Evolutionary conservation across 352 stramenopile genomes (phyloP), one percentile per base, ranked within the genome.

Genomic region (Globisporangium takayamanum): DNA sequence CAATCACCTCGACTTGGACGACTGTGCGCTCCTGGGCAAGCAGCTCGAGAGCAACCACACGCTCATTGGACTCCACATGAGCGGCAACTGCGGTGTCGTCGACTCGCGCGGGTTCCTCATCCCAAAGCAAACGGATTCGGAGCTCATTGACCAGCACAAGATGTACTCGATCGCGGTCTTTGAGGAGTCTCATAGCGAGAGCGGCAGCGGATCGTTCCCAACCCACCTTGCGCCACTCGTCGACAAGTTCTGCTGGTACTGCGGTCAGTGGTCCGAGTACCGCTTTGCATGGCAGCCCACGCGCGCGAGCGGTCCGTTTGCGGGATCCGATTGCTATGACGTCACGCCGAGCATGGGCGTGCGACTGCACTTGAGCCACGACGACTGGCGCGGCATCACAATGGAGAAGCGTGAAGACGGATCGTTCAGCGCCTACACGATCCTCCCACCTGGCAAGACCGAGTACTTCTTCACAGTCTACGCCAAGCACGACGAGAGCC

Each of bases 241-340:
- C 1, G 80, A 92, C 53, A 68, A 70, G n/a, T 82, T 74, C 22
- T 92, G 82, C 59, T 92, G 82, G 82, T 88, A 88, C 60, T 90
- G 80, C 41, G 82, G 78, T 2, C 71, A 86, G 47, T 92, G 82
- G 82, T 69, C 71, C 28, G 82, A 92, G 55, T 74, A 92, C 46
- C 80, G 82, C 28, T 92, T 92, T 50, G 71, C 74, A 18, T 89
- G 82, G 80, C 76, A 64, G 2, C 82, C 82, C 14, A 52, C 56
- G 4, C n/a, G 58, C 42, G 59, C 69, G 7, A 69, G 76, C 37
- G 67, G 77, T 1, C 72, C 72, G 8, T 77, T 74, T 22, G 68
- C 68, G 1, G 72, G 69, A 1, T 70, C 69, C 20, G 59, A 53
- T 18, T 58, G 69, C 7, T 72, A 69, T 53, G 69, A 74, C 16